Evolutionary conservation across 1,139 yeast species (phyloP).

Genomic region (Taphrina communis): DNA sequence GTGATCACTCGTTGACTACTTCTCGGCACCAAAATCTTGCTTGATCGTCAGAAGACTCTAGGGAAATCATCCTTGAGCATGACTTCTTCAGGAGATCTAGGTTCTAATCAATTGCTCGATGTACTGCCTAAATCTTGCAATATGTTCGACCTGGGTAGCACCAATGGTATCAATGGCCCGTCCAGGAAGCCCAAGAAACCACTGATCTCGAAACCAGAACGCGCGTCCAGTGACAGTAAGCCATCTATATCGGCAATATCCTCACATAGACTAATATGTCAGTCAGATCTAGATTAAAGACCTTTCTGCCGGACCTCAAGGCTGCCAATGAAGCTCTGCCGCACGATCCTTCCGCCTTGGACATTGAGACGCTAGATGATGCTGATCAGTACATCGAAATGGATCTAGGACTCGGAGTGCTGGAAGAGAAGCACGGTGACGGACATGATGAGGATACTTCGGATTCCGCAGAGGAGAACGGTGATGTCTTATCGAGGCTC

Average conservation of each 20-base stretch:
- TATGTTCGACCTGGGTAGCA: constrained; percentile 1
- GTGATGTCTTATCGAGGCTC: constrained; percentile 18
- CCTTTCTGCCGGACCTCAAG: constrained; percentile 35
- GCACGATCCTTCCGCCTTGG: constrained; percentile 6
- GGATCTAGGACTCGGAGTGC: constrained; percentile 39
- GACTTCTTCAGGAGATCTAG: no score
- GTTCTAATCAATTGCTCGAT: constrained; percentile 1
- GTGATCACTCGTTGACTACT: no score
- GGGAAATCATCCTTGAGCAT: no score
- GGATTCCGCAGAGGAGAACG: background rate
- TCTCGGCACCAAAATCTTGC: no score
- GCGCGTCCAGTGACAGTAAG: constrained; percentile 6
- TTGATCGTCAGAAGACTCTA: no score
- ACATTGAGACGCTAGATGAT: constrained; percentile 27
- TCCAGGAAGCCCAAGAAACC: constrained; percentile 12
- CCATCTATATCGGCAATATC: background rate
- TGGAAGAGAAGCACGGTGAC: constrained; percentile 32
- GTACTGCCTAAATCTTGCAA: background rate
- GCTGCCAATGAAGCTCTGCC: constrained; percentile 40
- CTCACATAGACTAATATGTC: background rate
- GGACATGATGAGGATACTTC: background rate
- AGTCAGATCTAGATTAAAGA: constrained; percentile 21
- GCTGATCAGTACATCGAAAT: constrained; percentile 39
- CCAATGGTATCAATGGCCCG: background rate
- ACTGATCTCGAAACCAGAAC: constrained; percentile 8